phyloP scores from a whole-genome alignment of 805 yeast genomes.

The Saccharomycopsis capsularis region DNA sequence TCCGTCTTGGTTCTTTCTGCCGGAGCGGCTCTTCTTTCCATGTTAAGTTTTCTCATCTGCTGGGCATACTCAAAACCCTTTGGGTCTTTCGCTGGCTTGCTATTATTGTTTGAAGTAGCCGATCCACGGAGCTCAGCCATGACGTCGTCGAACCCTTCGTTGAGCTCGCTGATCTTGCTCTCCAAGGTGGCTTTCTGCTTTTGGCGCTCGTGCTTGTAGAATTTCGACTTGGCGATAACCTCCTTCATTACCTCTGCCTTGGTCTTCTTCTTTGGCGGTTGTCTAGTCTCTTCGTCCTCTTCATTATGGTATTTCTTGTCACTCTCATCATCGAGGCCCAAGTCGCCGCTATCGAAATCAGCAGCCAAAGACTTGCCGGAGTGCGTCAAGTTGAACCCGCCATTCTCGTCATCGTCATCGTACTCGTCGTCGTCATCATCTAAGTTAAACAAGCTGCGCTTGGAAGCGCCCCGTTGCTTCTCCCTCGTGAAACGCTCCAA shows the following conservation, averaged over 20 bases:
- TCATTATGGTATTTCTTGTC: conserved; percentile 25
- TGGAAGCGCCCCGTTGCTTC: conserved; percentile 55
- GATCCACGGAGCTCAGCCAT: conserved; percentile 43
- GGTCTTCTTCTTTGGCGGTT: conserved; percentile 57
- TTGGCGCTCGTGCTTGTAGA: conserved; percentile 70
- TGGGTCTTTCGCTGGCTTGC: conserved; percentile 28
- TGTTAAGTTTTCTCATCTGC: conserved; percentile 56
- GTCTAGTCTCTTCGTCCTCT: conserved; percentile 33
- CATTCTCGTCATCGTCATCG: conserved; percentile 32
- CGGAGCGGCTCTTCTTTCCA: conserved; percentile 73
- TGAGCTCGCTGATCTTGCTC: conserved; percentile 57
- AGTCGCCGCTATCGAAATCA: conserved; percentile 44
- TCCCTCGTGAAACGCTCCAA: conserved; percentile 90
- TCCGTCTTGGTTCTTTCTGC: conserved; percentile 76
- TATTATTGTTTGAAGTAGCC: conserved; percentile 22
- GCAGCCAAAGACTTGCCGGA: conserved; percentile 62
- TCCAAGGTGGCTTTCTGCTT: conserved; percentile 51
- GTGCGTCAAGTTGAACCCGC: conserved; percentile 57
- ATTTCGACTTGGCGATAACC: conserved; percentile 75
- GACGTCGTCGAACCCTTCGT: conserved; percentile 66
- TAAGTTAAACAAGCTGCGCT: conserved; percentile 58
- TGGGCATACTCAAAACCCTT: conserved; percentile 49
- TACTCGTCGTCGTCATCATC: conserved; percentile 60
- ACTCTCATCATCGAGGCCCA: conserved; percentile 30
- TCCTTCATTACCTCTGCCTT: conserved; percentile 85